A percentile compares a stretch with the other conserved stretches of the same genome.
Conservation (phyloP, 257 asterid genomes). For the Nicotiana attenuata region DNA sequence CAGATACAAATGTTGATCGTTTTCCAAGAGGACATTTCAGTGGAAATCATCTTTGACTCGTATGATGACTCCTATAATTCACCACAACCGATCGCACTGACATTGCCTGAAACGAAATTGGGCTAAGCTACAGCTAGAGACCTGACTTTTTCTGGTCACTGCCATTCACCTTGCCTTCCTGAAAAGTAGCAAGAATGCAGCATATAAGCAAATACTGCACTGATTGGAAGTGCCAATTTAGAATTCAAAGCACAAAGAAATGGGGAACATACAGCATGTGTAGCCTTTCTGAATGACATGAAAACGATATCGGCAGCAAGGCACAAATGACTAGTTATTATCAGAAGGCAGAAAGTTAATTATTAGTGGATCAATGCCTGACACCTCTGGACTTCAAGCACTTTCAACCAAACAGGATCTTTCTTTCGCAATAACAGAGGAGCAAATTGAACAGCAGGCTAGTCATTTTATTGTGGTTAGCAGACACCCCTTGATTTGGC, state of each 20-base stretch:
- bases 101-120: neutral
- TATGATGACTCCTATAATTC: neutral
- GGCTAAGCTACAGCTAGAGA: neutral
- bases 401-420: neutral
- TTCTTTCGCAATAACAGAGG: neutral
- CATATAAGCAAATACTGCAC: neutral
- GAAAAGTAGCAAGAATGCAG: neutral
- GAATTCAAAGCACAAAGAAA: neutral
- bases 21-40: neutral
- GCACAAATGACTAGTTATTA: neutral
- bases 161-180: neutral
- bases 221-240: neutral
- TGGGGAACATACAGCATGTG: neutral
- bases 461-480: neutral
- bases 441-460: neutral
- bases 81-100: neutral
- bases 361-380: neutral
- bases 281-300: neutral
- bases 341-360: neutral
- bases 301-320: neutral
- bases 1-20: neutral
- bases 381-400: neutral
- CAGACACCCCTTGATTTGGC: neutral
- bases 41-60: neutral
- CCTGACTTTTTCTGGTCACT: neutral